Evolutionary conservation across 495 filamentous ascomycete species (phyloP).

Genomic region (Chaetomidium leptoderma): DNA sequence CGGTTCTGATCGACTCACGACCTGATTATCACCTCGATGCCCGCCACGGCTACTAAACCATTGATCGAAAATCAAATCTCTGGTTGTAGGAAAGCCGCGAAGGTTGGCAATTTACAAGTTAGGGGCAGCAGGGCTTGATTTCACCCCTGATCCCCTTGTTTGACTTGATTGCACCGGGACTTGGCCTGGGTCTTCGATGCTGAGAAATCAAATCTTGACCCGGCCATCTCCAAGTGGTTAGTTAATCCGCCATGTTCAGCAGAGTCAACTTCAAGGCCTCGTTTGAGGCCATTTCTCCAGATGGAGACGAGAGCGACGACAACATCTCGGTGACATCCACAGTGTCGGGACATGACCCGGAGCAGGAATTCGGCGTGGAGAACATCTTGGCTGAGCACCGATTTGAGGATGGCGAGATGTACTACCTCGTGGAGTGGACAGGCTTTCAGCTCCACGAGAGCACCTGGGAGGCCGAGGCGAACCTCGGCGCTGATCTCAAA

Average conservation of each 20-base stretch:
- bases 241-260: slow-evolving; percentile 17
- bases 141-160: too few relatives aligned
- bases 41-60: too few relatives aligned
- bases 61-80: too few relatives aligned
- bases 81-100: too few relatives aligned
- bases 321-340: slow-evolving; percentile 62
- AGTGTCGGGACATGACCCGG: slow-evolving; percentile 37
- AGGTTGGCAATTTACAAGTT: too few relatives aligned
- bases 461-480: slow-evolving; percentile 61
- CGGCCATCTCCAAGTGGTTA: not conserved
- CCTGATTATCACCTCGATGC: too few relatives aligned
- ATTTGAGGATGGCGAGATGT: slow-evolving; percentile 32
- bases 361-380: slow-evolving; percentile 47
- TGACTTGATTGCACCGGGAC: too few relatives aligned
- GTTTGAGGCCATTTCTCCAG: slow-evolving; percentile 1
- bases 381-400: slow-evolving; percentile 50
- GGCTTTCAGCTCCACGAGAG: slow-evolving; percentile 54
- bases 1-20: too few relatives aligned
- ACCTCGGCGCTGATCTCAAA: slow-evolving; percentile 49
- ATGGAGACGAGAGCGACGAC: slow-evolving; percentile 43
- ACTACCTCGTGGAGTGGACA: slow-evolving; percentile 65
- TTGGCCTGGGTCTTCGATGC: too few relatives aligned
- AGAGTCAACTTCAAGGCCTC: not conserved
- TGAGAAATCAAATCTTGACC: not conserved
- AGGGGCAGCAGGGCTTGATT: too few relatives aligned